Conservation (phyloP, 192 early-diverging fungal genomes). For the Bifiguratus adelaidae region DNA sequence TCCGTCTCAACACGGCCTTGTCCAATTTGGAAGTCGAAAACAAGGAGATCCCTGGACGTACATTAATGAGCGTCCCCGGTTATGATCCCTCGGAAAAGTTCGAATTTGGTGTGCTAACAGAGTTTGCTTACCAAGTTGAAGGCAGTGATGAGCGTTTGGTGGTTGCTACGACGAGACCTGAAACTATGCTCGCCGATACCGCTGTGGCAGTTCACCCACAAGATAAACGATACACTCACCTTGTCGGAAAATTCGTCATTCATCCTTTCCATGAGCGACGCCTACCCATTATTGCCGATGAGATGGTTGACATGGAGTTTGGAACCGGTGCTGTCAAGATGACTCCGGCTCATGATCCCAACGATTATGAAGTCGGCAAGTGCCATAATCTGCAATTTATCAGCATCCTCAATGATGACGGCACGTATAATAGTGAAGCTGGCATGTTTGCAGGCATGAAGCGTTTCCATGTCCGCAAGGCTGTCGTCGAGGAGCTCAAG, state of each 20-base stretch:
- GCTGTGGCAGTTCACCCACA: constrained; percentile 92
- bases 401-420: constrained; percentile 96
- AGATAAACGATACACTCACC: constrained; percentile 89
- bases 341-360: constrained; percentile 95
- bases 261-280: constrained; percentile 91
- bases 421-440: constrained; percentile 85
- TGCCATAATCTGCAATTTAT: constrained; percentile 90
- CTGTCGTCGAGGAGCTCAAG: constrained; percentile 81
- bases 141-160: constrained; percentile 76
- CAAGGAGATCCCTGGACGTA: constrained; percentile 77
- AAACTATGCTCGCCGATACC: constrained; percentile 99
- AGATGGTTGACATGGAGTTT: constrained; percentile 82
- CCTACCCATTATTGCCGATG: constrained; percentile 83
- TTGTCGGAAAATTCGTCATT: constrained; percentile 85
- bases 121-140: constrained; percentile 91
- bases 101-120: constrained; percentile 96
- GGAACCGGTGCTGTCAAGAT: constrained; percentile 99
- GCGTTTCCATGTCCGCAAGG: constrained; percentile 88
- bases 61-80: constrained; percentile 79
- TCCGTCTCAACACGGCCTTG: constrained; percentile 86
- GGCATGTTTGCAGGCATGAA: constrained; percentile 82
- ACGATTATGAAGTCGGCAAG: constrained; percentile 96
- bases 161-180: constrained; percentile 97
- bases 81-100: constrained; percentile 90
- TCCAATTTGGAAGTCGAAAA: constrained; percentile 97